phyloP scores from a whole-genome alignment of 371 early-diverging fungal species.

The Dichotomocladium elegans region DNA sequence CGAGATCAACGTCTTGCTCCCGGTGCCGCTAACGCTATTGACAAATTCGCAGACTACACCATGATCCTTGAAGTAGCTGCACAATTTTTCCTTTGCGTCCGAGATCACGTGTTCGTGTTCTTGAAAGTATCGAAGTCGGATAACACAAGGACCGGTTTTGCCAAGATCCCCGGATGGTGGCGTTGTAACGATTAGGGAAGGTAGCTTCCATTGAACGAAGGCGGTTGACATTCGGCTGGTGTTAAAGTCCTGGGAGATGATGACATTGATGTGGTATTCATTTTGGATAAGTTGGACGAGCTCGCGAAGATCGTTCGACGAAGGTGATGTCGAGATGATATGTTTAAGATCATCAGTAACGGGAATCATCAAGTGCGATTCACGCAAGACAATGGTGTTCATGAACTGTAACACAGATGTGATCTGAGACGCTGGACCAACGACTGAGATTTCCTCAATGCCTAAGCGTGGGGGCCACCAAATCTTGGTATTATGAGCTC shows the following conservation, averaged over 20 bases:
- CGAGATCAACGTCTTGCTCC: neutral
- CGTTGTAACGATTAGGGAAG: neutral
- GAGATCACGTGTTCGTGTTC: conserved; percentile 1
- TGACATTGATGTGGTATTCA: neutral
- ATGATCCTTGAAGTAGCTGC: neutral
- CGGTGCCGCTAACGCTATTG: neutral
- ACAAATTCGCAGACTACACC: neutral
- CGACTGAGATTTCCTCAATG: conserved; percentile 5
- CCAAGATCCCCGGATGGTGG: neutral
- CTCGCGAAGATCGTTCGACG: neutral
- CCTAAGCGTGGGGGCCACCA: conserved; percentile 12
- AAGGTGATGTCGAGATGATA: neutral
- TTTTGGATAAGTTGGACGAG: neutral
- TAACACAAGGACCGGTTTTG: too few relatives aligned
- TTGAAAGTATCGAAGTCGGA: conserved; percentile 9
- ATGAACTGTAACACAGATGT: neutral
- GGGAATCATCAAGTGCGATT: neutral
- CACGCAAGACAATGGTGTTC: neutral
- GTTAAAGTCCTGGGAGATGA: neutral
- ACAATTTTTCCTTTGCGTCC: conserved; percentile 2
- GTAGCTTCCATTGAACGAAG: neutral
- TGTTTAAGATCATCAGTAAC: neutral
- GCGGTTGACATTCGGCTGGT: neutral
- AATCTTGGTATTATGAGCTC: conserved; percentile 2
- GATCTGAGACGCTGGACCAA: conserved; percentile 13